Evolutionary conservation across 768 basidiomycete genomes (phyloP).

Genomic region (Leccinum arenicola): DNA sequence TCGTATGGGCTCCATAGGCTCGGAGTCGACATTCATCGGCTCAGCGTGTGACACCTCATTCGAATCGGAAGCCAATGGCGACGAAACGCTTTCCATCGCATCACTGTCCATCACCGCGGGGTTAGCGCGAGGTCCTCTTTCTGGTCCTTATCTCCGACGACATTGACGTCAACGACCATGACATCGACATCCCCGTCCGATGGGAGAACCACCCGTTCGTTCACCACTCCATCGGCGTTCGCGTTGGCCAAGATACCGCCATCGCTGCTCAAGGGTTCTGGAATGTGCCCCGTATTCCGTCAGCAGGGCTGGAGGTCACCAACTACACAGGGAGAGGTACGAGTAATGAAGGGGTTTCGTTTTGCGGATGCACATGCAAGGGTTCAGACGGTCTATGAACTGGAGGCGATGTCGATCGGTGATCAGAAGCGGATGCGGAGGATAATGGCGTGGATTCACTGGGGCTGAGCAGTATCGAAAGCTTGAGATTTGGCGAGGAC

Average conservation of each 20-base stretch:
- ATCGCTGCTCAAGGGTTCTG: neutral
- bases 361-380: slow-evolving; percentile 27
- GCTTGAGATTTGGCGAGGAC: slow-evolving; percentile 5
- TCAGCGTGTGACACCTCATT: slow-evolving; percentile 10
- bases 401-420: slow-evolving; percentile 11
- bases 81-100: neutral
- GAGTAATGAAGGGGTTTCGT: slow-evolving; percentile 9
- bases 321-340: slow-evolving; percentile 7
- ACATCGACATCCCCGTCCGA: slow-evolving; percentile 16
- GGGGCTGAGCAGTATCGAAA: slow-evolving; percentile 10
- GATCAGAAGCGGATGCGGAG: slow-evolving; percentile 4
- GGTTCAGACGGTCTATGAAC: slow-evolving; percentile 24
- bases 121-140: neutral
- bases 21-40: neutral
- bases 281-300: slow-evolving; percentile 18
- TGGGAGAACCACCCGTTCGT: neutral
- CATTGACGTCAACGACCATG: slow-evolving; percentile 23
- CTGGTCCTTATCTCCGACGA: slow-evolving; percentile 3
- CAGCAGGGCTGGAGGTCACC: slow-evolving; percentile 7
- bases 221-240: neutral
- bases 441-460: slow-evolving; percentile 3
- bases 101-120: neutral
- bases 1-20: neutral
- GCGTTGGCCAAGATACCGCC: neutral
- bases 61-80: neutral